Base-by-base conservation (phyloP, 306 rosid species). In the Castanopsis chinensis region DNA sequence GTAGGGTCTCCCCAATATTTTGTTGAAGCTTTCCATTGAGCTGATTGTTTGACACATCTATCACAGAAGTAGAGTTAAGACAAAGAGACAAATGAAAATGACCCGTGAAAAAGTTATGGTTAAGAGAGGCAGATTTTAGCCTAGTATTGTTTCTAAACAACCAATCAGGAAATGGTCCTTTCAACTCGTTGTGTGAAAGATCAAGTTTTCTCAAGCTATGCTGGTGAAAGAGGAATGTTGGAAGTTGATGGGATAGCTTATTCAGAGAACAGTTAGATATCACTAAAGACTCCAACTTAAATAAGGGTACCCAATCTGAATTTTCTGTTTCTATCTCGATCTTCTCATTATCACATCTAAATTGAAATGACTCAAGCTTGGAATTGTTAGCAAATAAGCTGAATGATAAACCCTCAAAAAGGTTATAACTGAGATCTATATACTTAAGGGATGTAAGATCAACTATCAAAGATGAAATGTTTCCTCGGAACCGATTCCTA, bases 301-400 rank as follows among this genome's bases (percentile, higher is more conserved):
- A 76, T 18, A 65, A 37, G 19, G 69, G 61, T 20, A 18, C 1
- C 70, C 78, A 71, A 0, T 13, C 0, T 37, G 45, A 37, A 37
- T 37, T 37, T 37, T 37, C 11, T 0, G 0, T 37, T 37, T 37
- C 45, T 37, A 37, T 37, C 0, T 2, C 45, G 0, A 7, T 10
- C 45, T 37, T 7, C 45, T 37, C 2, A 3, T 54, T 53, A 18
- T 15, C 30, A 58, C 49, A 35, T 8, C 23, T 3, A 23, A 77
- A 77, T 18, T 43, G 4, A 6, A 82, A 60, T 18, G 5, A 27
- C 73, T 55, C 6, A 45, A 77, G 78, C 41, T 61, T 72, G 1
- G 85, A 72, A 54, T 23, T 78, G 23, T 76, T 76, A 23, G 74
- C 69, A 4, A 81, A 61, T 41, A 25, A 52, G 70, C 74, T 25